Conservation (phyloP, 345 rosid species). For the Rhodamnia argentea region DNA sequence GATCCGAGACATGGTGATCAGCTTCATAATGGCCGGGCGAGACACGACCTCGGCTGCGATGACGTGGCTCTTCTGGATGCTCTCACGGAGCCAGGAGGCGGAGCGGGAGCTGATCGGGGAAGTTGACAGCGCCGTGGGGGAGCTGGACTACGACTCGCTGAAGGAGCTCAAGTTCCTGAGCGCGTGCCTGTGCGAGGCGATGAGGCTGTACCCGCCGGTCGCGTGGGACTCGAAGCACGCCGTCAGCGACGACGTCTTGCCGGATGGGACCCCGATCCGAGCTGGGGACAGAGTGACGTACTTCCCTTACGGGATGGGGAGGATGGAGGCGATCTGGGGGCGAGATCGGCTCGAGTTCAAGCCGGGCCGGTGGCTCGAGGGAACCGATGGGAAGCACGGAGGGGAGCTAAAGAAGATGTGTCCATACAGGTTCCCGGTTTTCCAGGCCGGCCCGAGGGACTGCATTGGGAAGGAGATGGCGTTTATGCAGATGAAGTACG, state of each 20-base stretch:
- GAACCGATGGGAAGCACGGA: constrained; percentile 4
- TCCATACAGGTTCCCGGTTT: constrained; percentile 27
- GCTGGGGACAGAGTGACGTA: constrained; percentile 84
- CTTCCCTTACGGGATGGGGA: constrained; percentile 84
- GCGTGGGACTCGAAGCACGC: constrained; percentile 73
- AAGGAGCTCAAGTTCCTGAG: constrained; percentile 32
- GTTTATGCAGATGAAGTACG: constrained; percentile 36
- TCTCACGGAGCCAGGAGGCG: constrained; percentile 36
- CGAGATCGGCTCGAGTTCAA: constrained; percentile 42
- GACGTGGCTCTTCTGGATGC: constrained; percentile 56
- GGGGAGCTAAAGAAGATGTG: constrained; percentile 33
- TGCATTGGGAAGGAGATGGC: constrained; percentile 45
- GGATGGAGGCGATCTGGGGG: constrained; percentile 82
- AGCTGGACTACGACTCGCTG: constrained; percentile 18
- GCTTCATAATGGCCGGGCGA: constrained; percentile 60
- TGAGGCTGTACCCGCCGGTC: constrained; percentile 71
- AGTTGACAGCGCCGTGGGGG: constrained; percentile 34
- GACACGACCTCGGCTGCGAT: constrained; percentile 63
- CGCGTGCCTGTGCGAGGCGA: constrained; percentile 50
- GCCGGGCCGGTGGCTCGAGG: constrained; percentile 54
- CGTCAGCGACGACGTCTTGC: constrained; percentile 34
- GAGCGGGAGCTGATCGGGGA: constrained; percentile 13
- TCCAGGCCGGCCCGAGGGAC: constrained; percentile 42
- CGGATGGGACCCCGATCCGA: constrained; percentile 51
- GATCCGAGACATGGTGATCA: constrained; percentile 44